phyloP scores from a whole-genome alignment of 371 early-diverging fungal species.

The Apophysomyces trapeziformis region DNA sequence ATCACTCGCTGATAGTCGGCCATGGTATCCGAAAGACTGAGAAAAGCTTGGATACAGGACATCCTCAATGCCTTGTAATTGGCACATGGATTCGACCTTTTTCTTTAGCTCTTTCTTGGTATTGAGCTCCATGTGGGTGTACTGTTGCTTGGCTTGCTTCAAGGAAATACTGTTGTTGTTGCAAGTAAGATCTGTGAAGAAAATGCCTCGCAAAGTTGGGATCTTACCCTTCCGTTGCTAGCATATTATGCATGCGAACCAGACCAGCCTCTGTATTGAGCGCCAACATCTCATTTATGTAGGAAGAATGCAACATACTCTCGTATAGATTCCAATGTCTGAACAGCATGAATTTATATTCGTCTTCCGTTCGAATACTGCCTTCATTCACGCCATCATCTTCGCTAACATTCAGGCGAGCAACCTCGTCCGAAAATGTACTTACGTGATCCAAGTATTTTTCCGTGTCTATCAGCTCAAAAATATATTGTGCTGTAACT shows the following conservation, averaged over 20 bases:
- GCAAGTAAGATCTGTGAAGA: background rate
- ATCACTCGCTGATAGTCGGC: constrained; percentile 79
- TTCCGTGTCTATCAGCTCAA: constrained; percentile 63
- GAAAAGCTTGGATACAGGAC: constrained; percentile 81
- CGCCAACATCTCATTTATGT: constrained; percentile 82
- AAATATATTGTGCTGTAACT: constrained; percentile 70
- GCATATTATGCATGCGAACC: constrained; percentile 71
- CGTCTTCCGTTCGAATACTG: constrained; percentile 57
- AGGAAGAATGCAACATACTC: constrained; percentile 85
- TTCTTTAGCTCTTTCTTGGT: constrained; percentile 67
- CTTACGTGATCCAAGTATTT: constrained; percentile 59
- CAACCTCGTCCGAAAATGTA: constrained; percentile 63
- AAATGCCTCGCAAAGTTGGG: too few species aligned
- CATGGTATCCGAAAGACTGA: constrained; percentile 79
- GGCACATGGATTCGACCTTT: constrained; percentile 73
- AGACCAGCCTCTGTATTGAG: constrained; percentile 87
- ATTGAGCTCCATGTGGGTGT: constrained; percentile 81
- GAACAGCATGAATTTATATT: constrained; percentile 83
- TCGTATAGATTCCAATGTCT: constrained; percentile 92
- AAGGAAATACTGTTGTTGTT: constrained; percentile 61
- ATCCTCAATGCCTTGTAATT: constrained; percentile 79
- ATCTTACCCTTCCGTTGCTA: constrained; percentile 87
- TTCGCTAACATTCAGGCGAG: constrained; percentile 47
- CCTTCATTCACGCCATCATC: constrained; percentile 14
- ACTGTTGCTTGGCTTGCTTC: constrained; percentile 71